These are phyloP conservation scores for Lagenidium giganteum DNA, from an alignment of 352 stramenopile species.

Conservation along the genomic window DNA sequence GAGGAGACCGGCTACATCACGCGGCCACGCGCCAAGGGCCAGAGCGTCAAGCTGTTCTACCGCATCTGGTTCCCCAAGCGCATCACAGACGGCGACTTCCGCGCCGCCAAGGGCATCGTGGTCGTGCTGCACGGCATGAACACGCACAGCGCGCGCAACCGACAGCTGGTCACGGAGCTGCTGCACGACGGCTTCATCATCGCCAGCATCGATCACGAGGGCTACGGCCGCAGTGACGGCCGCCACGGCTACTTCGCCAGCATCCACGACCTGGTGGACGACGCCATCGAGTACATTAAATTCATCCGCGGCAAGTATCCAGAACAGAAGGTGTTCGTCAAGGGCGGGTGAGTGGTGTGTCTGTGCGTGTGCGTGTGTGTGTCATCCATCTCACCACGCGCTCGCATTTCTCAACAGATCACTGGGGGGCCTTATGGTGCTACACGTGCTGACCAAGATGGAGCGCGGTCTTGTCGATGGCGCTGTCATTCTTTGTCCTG, in stretches of 20 bases:
- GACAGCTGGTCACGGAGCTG: slow-evolving; percentile 65
- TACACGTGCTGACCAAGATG: slow-evolving; percentile 48
- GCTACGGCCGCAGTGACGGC: slow-evolving; percentile 71
- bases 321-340: slow-evolving; percentile 60
- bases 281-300: slow-evolving; percentile 59
- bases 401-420: slow-evolving; percentile 33
- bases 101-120: slow-evolving; percentile 43
- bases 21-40: slow-evolving; percentile 25
- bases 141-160: slow-evolving; percentile 75
- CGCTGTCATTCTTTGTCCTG: slow-evolving; percentile 64
- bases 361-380: background rate
- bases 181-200: slow-evolving; percentile 60
- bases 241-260: slow-evolving; percentile 74
- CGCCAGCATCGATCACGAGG: slow-evolving; percentile 61
- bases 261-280: slow-evolving; percentile 49
- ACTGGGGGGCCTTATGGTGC: slow-evolving; percentile 59
- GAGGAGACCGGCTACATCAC: slow-evolving; percentile 52
- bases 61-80: slow-evolving; percentile 58
- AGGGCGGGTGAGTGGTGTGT: slow-evolving; percentile 41
- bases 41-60: slow-evolving; percentile 58
- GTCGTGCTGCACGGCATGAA: slow-evolving; percentile 75
- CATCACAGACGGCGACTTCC: slow-evolving; percentile 20
- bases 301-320: slow-evolving; percentile 57
- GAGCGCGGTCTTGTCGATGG: slow-evolving; percentile 50
- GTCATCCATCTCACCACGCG: slow-evolving; percentile 3